Evolutionary conservation across 1,284 basidiomycete species (phyloP).

Genomic region (Malassezia obtusa): DNA sequence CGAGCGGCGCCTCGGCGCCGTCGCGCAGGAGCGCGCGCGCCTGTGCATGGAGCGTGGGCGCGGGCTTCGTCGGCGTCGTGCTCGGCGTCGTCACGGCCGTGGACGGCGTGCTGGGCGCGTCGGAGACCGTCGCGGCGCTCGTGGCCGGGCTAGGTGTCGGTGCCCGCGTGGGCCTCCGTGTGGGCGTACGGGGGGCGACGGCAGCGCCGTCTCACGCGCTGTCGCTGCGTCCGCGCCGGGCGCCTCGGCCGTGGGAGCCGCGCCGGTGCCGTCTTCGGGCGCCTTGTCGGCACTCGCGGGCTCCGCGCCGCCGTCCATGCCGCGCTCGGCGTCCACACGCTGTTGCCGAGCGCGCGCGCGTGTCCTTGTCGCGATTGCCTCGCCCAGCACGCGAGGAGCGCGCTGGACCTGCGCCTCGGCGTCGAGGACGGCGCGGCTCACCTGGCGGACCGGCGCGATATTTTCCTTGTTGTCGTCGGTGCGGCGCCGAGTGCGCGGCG

Average conservation of each 20-base stretch:
- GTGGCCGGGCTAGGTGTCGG: neutral
- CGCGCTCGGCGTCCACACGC: neutral
- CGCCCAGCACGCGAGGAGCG: neutral
- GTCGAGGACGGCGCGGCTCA: conserved; percentile 19
- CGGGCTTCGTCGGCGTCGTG: neutral
- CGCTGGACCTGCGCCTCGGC: conserved; percentile 16
- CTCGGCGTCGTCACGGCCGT: conserved; percentile 8
- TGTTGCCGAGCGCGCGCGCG: conserved; percentile 1
- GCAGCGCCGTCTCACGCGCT: no score
- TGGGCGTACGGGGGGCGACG: no score
- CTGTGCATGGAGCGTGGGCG: conserved; percentile 41
- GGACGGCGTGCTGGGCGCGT: neutral
- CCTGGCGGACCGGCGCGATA: conserved; percentile 35
- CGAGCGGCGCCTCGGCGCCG: conserved; percentile 22
- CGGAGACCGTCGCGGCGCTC: neutral
- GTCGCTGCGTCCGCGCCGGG: no score
- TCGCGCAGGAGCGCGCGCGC: conserved; percentile 46
- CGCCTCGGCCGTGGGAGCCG: no score
- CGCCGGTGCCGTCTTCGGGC: no score
- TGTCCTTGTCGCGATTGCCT: conserved; percentile 27
- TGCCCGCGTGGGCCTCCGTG: no score
- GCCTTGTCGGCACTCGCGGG: no score
- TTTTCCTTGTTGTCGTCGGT: conserved; percentile 47
- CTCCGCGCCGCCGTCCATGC: no score
- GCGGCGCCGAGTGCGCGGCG: conserved; percentile 7